phyloP scores from a whole-genome alignment of 192 early-diverging fungal species.

The Backusella mclennaniae region DNA sequence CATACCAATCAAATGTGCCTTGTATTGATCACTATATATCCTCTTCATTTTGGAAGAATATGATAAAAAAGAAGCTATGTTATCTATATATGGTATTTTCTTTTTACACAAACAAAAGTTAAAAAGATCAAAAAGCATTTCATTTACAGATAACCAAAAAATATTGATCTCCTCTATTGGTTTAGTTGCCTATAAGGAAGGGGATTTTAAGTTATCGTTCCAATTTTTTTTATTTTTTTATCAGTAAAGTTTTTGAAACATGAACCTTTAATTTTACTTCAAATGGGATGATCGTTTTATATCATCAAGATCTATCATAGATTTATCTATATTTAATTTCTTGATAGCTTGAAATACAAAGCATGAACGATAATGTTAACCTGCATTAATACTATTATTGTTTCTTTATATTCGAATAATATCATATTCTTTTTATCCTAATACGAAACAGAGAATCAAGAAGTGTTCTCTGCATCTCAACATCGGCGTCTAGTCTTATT shows the following conservation, averaged over 20 bases:
- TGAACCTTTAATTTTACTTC: neutral
- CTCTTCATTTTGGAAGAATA: neutral
- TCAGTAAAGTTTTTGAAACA: no score
- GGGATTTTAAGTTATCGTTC: neutral
- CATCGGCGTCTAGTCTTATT: neutral
- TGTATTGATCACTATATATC: neutral
- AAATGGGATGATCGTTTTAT: neutral
- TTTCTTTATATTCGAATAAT: neutral
- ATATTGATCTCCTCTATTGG: neutral
- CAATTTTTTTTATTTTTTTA: neutral
- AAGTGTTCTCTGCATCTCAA: neutral
- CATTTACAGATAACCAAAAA: neutral
- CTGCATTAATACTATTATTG: neutral
- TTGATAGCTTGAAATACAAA: neutral
- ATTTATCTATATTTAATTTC: neutral
- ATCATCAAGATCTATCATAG: neutral
- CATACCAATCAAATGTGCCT: neutral
- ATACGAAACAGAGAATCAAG: neutral
- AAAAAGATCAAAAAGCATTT: neutral
- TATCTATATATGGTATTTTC: neutral
- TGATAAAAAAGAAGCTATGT: neutral
- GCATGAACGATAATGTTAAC: neutral
- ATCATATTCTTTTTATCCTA: neutral
- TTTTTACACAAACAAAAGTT: neutral
- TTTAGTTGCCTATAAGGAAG: neutral